A percentile compares a stretch with the other conserved stretches of the same genome.
These are phyloP conservation scores for Cercis canadensis DNA, from an alignment of 306 rosid genomes.

Conservation along the genomic window DNA sequence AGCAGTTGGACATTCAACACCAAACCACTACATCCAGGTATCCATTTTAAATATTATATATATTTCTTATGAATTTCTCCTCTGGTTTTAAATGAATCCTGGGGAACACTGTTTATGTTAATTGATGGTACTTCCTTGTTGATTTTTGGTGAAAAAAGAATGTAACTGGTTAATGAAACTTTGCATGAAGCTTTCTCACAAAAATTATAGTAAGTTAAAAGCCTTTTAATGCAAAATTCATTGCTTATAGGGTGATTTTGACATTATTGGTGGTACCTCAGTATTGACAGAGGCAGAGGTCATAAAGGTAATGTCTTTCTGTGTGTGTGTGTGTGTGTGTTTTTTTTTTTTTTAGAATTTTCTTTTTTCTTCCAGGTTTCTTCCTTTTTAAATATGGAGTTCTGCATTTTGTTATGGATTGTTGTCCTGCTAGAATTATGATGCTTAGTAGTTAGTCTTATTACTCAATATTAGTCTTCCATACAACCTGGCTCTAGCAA, in stretches of 20 bases:
- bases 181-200: conserved; percentile 22
- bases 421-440: conserved; percentile 19
- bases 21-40: conserved; percentile 95
- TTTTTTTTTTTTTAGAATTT: too few species aligned
- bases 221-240: conserved; percentile 23
- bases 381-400: conserved; percentile 22
- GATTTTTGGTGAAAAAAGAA: conserved; percentile 24
- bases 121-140: conserved; percentile 5
- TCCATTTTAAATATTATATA: conserved; percentile 21
- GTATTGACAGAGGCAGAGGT: conserved; percentile 89
- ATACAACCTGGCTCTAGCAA: conserved; percentile 16
- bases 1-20: conserved; percentile 94
- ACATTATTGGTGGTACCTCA: conserved; percentile 87
- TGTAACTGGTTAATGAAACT: conserved; percentile 38
- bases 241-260: conserved; percentile 88
- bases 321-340: conserved; percentile 7
- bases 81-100: conserved; percentile 14
- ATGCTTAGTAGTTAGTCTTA: conserved; percentile 2
- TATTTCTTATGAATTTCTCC: conserved; percentile 20
- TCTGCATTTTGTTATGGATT: conserved; percentile 28
- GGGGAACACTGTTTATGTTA: conserved; percentile 1
- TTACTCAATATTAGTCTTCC: not conserved
- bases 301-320: conserved; percentile 69
- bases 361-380: conserved; percentile 5
- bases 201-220: conserved; percentile 19